Conservation (phyloP, 2,329 filamentous ascomycete species). For the Pseudogymnoascus sp. region DNA sequence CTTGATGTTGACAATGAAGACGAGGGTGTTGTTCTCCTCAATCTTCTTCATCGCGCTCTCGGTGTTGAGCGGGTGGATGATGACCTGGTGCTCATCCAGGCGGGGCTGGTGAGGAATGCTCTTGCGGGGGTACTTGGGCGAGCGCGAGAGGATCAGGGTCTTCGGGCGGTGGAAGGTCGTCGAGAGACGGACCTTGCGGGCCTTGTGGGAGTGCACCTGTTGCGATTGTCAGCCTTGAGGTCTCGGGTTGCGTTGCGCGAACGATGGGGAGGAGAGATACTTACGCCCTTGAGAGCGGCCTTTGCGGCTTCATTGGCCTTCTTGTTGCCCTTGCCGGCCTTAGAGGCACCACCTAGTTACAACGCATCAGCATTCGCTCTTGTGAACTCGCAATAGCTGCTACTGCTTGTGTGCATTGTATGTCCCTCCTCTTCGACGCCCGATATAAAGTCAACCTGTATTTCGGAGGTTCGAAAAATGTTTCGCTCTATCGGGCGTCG, state of each 20-base stretch:
- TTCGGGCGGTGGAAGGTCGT: conserved; percentile 98
- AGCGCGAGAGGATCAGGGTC: conserved; percentile 83
- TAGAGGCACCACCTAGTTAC: conserved; percentile 47
- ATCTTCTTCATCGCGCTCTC: conserved; percentile 99
- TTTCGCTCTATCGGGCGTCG: conserved; percentile 9
- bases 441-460: neutral
- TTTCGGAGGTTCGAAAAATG: conserved; percentile 13
- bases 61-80: conserved; percentile 97
- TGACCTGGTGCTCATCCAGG: conserved; percentile 95
- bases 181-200: conserved; percentile 82
- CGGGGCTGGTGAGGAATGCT: conserved; percentile 81
- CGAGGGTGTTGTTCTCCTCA: conserved; percentile 99
- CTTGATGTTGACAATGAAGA: conserved; percentile 95
- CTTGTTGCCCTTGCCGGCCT: conserved; percentile 60
- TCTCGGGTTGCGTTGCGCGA: conserved; percentile 22
- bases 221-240: conserved; percentile 20
- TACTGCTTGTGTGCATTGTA: conserved; percentile 46
- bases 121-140: conserved; percentile 95
- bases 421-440: conserved; percentile 14
- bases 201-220: conserved; percentile 72
- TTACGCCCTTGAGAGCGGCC: conserved; percentile 91
- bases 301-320: conserved; percentile 92
- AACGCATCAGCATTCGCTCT: conserved; percentile 67
- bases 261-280: conserved; percentile 42
- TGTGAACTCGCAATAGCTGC: conserved; percentile 69